Evolutionary conservation across 257 asterid species (phyloP), one percentile per base, ranked within the genome.

Genomic region (Leonotis leonurus): DNA sequence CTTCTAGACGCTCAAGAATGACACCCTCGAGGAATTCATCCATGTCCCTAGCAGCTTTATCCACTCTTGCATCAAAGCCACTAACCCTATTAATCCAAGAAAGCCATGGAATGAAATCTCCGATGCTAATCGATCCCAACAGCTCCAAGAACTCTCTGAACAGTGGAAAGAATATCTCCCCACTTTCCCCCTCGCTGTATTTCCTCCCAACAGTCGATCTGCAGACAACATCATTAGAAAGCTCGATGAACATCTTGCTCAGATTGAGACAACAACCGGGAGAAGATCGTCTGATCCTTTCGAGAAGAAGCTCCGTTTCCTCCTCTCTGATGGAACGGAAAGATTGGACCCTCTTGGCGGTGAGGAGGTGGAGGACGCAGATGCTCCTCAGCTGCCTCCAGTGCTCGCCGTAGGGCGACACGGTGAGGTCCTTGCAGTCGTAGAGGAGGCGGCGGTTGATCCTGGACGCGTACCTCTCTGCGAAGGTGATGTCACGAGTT

Each of bases 141-240:
- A 81, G 30, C 20, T 64, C 8, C 4, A 30, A 30, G 36, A 30
- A 1, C 55, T 73, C 78, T 39, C 14, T 51, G 1, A 86, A 30
- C 11, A 69, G 40, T 3, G 0, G 12, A 32, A 67, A 24, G 24
- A 71, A 54, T 33, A 44, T 82, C 62, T 53, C 64, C 2, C 85
- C 81, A 0, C 35, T 51, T 48, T 64, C 72, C 30, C 64, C 79
- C 11, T 62, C 73, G 6, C 72, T 44, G 40, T 75, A 72, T 63
- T 74, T 83, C 58, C 61, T 83, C 13, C 90, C 87, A 30, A 78
- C 65, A 4, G 80, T 80, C 0, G 74, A 67, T 45, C 85, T 67
- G 30, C 78, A 70, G 11, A 75, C 46, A 24, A 84, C 33, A 44
- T 78, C 74, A 45, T 66, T 50, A 0, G 84, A 40, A 3, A 84